Conservation (phyloP, 805 yeast species). For the Ogataea haglerorum region DNA sequence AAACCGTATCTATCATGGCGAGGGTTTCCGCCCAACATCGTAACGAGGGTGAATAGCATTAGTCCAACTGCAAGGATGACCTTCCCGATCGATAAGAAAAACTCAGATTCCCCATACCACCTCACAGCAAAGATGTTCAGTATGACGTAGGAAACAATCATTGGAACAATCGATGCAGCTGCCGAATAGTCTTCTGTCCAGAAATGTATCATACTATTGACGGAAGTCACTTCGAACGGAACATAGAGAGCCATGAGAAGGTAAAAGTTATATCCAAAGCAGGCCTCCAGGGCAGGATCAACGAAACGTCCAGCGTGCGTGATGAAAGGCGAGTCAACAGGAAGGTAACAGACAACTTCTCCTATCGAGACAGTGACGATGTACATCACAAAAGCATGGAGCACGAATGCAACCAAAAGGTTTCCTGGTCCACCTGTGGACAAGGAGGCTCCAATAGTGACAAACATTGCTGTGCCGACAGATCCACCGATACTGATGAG, state of each 20-base stretch:
- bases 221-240: slow-evolving; percentile 82
- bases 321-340: slow-evolving; percentile 74
- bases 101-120: slow-evolving; percentile 79
- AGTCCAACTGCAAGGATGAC: slow-evolving; percentile 72
- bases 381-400: slow-evolving; percentile 67
- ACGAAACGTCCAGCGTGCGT: slow-evolving; percentile 71
- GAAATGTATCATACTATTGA: slow-evolving; percentile 71
- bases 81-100: slow-evolving; percentile 73
- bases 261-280: slow-evolving; percentile 80
- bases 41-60: slow-evolving; percentile 67
- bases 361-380: slow-evolving; percentile 69
- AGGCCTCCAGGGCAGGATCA: slow-evolving; percentile 70
- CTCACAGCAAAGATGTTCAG: slow-evolving; percentile 72
- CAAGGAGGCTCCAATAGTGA: slow-evolving; percentile 64
- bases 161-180: slow-evolving; percentile 65
- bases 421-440: slow-evolving; percentile 68
- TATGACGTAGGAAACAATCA: slow-evolving; percentile 56
- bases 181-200: slow-evolving; percentile 79
- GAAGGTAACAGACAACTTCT: slow-evolving; percentile 74
- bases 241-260: slow-evolving; percentile 70
- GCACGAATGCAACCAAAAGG: slow-evolving; percentile 57
- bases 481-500: slow-evolving; percentile 79
- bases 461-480: slow-evolving; percentile 77
- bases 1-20: slow-evolving; percentile 41
- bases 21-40: slow-evolving; percentile 90